Conservation (phyloP, 371 early-diverging fungal genomes). For the Mucor indicus region DNA sequence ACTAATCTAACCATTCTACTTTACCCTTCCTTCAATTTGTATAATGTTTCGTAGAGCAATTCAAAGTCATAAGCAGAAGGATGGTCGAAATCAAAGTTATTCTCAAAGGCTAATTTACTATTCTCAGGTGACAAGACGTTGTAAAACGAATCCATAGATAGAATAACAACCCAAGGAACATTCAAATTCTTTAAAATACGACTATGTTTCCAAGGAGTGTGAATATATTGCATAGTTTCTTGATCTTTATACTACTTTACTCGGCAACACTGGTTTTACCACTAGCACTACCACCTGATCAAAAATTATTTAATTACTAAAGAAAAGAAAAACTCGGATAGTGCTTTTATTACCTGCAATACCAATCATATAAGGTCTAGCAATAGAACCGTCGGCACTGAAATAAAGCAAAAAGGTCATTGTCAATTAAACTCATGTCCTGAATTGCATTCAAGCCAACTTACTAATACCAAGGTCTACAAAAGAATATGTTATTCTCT, state of each 20-base stretch:
- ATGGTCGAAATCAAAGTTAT: conserved; percentile 83
- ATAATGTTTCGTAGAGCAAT: conserved; percentile 65
- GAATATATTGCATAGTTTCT: background rate
- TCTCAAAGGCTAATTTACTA: conserved; percentile 60
- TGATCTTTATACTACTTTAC: conserved; percentile 24
- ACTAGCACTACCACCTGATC: conserved; percentile 78
- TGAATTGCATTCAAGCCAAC: conserved; percentile 7
- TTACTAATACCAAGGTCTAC: conserved; percentile 42
- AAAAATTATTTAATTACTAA: background rate
- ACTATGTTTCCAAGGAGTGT: conserved; percentile 24
- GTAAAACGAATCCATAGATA: conserved; percentile 96
- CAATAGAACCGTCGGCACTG: conserved; percentile 63
- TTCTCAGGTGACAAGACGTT: conserved; percentile 78
- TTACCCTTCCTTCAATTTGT: conserved; percentile 73
- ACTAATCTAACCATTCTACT: too few species aligned
- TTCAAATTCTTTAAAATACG: conserved; percentile 72
- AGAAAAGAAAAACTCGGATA: background rate
- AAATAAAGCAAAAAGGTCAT: background rate
- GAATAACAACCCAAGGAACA: conserved; percentile 84
- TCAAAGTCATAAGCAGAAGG: conserved; percentile 82
- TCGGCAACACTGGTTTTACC: conserved; percentile 82
- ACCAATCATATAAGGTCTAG: conserved; percentile 69
- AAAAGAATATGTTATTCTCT: too few species aligned
- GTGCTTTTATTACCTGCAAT: conserved; percentile 56
- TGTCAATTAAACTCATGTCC: background rate